Percentiles rank a stretch among this genome's conserved stretches.
Conservation (phyloP, 2,329 filamentous ascomycete species). For the Leptosphaerulina australis region DNA sequence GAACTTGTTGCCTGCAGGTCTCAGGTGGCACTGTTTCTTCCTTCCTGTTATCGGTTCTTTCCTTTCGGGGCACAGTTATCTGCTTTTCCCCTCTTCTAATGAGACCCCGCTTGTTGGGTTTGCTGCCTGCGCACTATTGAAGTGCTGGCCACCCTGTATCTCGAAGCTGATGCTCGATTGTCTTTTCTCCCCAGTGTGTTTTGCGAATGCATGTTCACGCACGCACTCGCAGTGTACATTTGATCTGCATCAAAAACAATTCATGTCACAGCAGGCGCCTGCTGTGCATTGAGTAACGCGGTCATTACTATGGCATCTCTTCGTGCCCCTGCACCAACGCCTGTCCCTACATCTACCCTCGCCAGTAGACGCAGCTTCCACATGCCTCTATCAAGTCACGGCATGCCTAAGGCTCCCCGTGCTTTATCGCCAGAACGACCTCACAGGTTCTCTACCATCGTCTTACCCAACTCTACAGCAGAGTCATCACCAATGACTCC, state of each 20-base stretch:
- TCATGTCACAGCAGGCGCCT: slow-evolving; percentile 16
- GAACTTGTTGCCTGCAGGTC: slow-evolving; percentile 39
- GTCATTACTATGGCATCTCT: slow-evolving; percentile 28
- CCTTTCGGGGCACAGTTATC: slow-evolving; percentile 29
- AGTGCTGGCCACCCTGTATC: slow-evolving; percentile 10
- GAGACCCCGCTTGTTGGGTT: slow-evolving; percentile 23
- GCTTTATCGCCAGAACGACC: slow-evolving; percentile 36
- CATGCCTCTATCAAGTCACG: slow-evolving; percentile 41
- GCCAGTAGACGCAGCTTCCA: slow-evolving; percentile 29
- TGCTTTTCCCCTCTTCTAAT: slow-evolving; percentile 22
- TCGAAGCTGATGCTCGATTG: slow-evolving; percentile 5
- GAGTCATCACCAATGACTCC: slow-evolving; percentile 30
- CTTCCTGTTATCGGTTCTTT: slow-evolving; percentile 29
- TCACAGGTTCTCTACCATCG: slow-evolving; percentile 38
- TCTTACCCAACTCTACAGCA: slow-evolving; percentile 23
- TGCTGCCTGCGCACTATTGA: slow-evolving; percentile 25
- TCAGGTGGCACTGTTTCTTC: slow-evolving; percentile 38
- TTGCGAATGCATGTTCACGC: slow-evolving; percentile 1
- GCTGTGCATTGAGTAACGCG: slow-evolving; percentile 15
- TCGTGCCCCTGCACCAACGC: slow-evolving; percentile 32
- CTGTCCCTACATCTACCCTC: slow-evolving; percentile 28
- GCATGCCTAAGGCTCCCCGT: slow-evolving; percentile 42
- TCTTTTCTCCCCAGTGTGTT: slow-evolving; percentile 1
- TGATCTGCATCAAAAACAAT: slow-evolving; percentile 4
- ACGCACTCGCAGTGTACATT: slow-evolving; percentile 3